Conservation (phyloP, 23 red algal species). For the Gracilariopsis chorda region DNA sequence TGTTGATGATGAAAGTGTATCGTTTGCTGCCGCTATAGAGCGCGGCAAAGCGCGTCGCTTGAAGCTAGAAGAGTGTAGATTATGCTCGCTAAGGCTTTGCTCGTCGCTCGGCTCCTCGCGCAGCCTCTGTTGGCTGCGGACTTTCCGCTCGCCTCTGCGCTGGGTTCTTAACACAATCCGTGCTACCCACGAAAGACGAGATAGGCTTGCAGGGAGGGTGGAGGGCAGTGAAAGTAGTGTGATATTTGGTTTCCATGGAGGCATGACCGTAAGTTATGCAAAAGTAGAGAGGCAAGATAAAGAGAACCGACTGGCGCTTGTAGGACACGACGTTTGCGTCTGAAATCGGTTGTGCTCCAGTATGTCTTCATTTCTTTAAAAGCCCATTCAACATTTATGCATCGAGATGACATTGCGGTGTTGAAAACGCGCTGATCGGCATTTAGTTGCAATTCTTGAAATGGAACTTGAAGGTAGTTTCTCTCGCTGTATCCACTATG, state of each 20-base stretch:
- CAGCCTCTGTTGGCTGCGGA: not conserved
- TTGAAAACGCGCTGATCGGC: constrained; percentile 14
- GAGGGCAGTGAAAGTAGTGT: not conserved
- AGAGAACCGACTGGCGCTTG: constrained; percentile 6
- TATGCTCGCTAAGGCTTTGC: too few species aligned
- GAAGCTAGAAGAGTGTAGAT: too few species aligned
- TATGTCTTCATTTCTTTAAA: constrained; percentile 45
- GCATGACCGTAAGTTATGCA: constrained; percentile 29
- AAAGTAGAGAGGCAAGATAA: not conserved
- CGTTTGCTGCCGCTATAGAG: too few species aligned
- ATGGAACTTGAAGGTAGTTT: constrained; percentile 22
- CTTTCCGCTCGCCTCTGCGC: not conserved
- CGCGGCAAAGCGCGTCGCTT: too few species aligned
- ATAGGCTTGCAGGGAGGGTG: not conserved
- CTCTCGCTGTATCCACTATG: constrained; percentile 14
- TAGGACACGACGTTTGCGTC: not conserved
- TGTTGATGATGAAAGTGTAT: too few species aligned
- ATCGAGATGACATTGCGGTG: not conserved
- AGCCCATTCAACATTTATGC: constrained; percentile 46
- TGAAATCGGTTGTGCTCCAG: constrained; percentile 24
- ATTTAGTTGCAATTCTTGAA: constrained; percentile 13
- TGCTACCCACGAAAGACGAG: too few species aligned
- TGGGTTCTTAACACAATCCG: not conserved
- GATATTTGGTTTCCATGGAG: not conserved
- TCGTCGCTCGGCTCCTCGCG: too few species aligned